Percentiles rank a stretch among this genome's conserved stretches.
These are phyloP conservation scores for Lachnum nothofagi DNA, from an alignment of 2,329 filamentous ascomycete genomes.

Conservation along the genomic window DNA sequence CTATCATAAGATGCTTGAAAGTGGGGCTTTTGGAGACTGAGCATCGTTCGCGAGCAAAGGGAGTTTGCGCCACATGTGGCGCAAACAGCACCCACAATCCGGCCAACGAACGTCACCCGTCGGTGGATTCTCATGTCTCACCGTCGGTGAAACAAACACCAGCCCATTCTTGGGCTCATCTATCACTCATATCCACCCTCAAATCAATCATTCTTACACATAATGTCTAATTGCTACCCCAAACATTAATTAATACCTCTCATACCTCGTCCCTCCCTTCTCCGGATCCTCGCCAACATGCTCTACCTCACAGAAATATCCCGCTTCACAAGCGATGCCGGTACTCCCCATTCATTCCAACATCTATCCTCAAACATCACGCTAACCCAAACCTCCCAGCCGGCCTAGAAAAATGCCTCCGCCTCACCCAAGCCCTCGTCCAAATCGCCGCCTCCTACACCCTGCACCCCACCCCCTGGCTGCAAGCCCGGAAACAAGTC, in stretches of 20 bases:
- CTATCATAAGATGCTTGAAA: too few relatives aligned
- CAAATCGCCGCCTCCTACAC: constrained; percentile 46
- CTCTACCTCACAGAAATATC: constrained; percentile 16
- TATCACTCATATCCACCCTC: background rate
- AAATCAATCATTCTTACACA: background rate
- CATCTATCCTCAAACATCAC: background rate
- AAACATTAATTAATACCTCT: too few relatives aligned
- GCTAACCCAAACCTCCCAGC: constrained; percentile 34
- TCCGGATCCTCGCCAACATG: too few relatives aligned
- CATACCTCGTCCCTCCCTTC: too few relatives aligned
- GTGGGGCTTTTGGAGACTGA: too few relatives aligned
- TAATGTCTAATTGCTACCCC: background rate
- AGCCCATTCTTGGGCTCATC: background rate
- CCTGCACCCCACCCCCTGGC: constrained; percentile 37
- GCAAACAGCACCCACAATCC: background rate
- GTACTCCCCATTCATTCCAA: constrained; percentile 10
- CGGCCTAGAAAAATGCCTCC: constrained; percentile 57
- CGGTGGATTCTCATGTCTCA: too few relatives aligned
- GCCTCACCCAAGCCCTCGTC: constrained; percentile 49
- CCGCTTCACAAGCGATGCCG: constrained; percentile 26
- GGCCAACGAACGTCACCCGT: too few relatives aligned
- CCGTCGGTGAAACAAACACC: background rate
- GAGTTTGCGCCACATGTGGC: background rate
- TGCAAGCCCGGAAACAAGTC: constrained; percentile 37
- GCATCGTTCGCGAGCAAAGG: background rate